Evolutionary conservation across 2,329 filamentous ascomycete genomes (phyloP), one percentile per base, ranked within the genome.

Genomic region (Beauveria brongniartii): DNA sequence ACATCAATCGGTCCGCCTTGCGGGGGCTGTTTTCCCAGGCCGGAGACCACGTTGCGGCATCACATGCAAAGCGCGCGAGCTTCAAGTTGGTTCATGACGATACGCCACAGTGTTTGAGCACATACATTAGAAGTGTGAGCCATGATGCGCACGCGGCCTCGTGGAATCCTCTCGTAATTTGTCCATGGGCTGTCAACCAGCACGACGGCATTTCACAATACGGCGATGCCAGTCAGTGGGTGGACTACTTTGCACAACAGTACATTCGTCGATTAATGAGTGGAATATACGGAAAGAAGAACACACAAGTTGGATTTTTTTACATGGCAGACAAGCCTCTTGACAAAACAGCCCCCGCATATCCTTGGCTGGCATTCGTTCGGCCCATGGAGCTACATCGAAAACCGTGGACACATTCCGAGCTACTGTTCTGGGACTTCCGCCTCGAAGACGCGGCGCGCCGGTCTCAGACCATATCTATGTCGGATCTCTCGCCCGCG

Each of bases 351-450:
- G 28, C 16, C 61, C 64, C 37, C 74, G 77, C 10, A 75, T 44
- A 78, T 50, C 79, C 82, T 0, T 86, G 82, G 82, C 64, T 84
- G 40, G 79, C 72, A 0, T 66, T 82, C 16, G 76, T 77, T 61
- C 76, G 82, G 12, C 76, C 79, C 0, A 65, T 70, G 5, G 70
- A 78, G n/a, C 70, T 74, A 1, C 72, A 78, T 60, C 16, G 9
- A 1, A 67, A 59, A 24, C 64, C 68, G 1, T 77, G 71, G 67
- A 64, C 2, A 0, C 55, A 58, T 2, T 73, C 74, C 2, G 82
- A 85, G 64, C 65, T 86, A 14, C 71, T 85, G 6, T 80, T 86
- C 44, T 84, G 82, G 82, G 83, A 85, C 63, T 61, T 72, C 1
- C 64, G 68, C 1, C 70, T 73, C 8, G 64, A 62, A 1, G 64